These are phyloP conservation scores for Apiotrichum montevideense DNA, from an alignment of 1,284 basidiomycete genomes.

Conservation along the genomic window DNA sequence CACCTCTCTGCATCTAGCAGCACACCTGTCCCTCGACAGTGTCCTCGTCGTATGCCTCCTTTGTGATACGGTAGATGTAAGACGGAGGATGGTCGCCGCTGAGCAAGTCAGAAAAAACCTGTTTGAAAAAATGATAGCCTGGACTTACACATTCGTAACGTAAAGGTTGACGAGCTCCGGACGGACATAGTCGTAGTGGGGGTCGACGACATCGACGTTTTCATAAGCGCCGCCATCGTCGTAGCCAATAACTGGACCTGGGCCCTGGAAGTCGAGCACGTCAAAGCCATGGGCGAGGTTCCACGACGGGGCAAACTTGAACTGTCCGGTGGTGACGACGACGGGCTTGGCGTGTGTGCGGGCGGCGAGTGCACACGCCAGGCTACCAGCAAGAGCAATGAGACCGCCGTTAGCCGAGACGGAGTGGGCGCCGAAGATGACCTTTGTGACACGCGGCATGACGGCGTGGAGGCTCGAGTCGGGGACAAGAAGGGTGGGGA, in stretches of 20 bases:
- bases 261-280: constrained; percentile 80
- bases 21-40: neutral
- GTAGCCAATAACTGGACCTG: constrained; percentile 66
- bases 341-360: constrained; percentile 86
- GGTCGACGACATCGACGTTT: constrained; percentile 82
- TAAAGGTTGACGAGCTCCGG: constrained; percentile 89
- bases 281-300: constrained; percentile 82
- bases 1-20: neutral
- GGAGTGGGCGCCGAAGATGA: constrained; percentile 85
- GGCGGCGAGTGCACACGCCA: constrained; percentile 82
- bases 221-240: constrained; percentile 62
- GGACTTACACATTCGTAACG: constrained; percentile 88
- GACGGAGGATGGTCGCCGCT: constrained; percentile 89
- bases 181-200: constrained; percentile 88
- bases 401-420: constrained; percentile 94
- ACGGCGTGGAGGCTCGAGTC: constrained; percentile 92
- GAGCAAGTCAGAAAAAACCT: neutral
- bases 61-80: constrained; percentile 80
- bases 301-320: constrained; percentile 93
- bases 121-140: no score
- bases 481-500: constrained; percentile 90
- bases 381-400: constrained; percentile 78
- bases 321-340: constrained; percentile 89
- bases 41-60: constrained; percentile 88
- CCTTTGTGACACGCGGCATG: constrained; percentile 95